Evolutionary conservation across 75 land plant genomes (phyloP).

Genomic region (Cupressus sempervirens): DNA sequence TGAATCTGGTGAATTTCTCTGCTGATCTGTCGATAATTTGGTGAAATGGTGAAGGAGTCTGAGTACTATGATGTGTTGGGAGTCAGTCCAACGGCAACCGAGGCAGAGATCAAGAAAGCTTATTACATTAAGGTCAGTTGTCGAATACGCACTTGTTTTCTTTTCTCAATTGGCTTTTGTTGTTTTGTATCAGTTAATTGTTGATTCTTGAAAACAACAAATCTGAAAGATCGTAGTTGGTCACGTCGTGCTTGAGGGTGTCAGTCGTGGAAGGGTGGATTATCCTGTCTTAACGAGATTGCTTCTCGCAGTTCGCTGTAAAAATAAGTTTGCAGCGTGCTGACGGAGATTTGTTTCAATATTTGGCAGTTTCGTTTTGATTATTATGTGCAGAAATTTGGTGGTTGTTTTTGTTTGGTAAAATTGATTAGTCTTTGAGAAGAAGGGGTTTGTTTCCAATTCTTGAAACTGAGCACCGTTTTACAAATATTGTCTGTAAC

Average conservation of each 20-base stretch:
- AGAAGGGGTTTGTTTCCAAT: no score
- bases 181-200: background rate
- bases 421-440: background rate
- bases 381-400: background rate
- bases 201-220: background rate
- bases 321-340: background rate
- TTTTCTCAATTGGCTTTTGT: background rate
- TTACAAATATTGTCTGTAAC: no score
- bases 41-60: conserved; percentile 37
- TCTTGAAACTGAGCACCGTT: no score
- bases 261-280: background rate
- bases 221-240: background rate
- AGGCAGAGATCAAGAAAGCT: conserved; percentile 40
- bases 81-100: conserved; percentile 29
- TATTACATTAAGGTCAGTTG: conserved; percentile 32
- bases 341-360: background rate
- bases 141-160: background rate
- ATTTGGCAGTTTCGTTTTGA: background rate
- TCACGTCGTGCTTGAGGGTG: background rate
- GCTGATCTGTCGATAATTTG: background rate
- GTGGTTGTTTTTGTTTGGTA: background rate
- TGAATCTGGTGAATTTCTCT: background rate
- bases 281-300: background rate
- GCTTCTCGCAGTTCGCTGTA: background rate
- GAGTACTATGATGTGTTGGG: conserved; percentile 38